Conservation (phyloP, 1,284 basidiomycete genomes). For the Leccinum griseonigrum region DNA sequence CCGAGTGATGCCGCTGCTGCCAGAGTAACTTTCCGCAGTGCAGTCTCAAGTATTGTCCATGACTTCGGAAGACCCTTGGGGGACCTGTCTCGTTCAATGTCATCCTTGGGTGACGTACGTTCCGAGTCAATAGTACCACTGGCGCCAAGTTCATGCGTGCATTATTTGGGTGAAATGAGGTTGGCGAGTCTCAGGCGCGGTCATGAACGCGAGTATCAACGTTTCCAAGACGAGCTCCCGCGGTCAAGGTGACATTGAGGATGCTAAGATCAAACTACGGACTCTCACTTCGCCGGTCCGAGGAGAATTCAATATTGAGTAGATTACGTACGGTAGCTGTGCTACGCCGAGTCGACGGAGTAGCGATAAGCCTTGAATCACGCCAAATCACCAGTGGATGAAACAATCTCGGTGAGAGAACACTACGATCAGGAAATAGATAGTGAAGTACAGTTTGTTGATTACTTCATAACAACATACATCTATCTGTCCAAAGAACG, state of each 20-base stretch:
- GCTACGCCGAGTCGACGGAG: too few species aligned
- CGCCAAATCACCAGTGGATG: too few species aligned
- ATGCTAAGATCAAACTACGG: slow-evolving; percentile 83
- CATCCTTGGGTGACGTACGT: background rate
- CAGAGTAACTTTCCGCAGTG: too few species aligned
- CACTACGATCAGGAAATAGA: background rate
- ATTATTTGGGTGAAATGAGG: slow-evolving; percentile 68
- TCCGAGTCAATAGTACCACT: background rate
- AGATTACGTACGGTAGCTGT: too few species aligned
- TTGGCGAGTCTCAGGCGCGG: slow-evolving; percentile 76
- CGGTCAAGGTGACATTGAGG: slow-evolving; percentile 87
- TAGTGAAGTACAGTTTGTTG: background rate
- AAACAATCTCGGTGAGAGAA: too few species aligned
- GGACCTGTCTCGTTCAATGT: slow-evolving; percentile 3
- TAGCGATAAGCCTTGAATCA: too few species aligned
- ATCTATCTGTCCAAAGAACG: background rate
- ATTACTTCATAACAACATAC: background rate
- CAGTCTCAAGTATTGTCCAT: slow-evolving; percentile 3
- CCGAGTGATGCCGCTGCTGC: too few species aligned
- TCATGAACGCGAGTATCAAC: slow-evolving; percentile 82
- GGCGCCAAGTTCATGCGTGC: slow-evolving; percentile 39
- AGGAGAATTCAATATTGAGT: too few species aligned
- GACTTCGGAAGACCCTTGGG: slow-evolving; percentile 9
- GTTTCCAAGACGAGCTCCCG: slow-evolving; percentile 89
- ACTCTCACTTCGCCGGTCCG: background rate